A percentile compares a stretch with the other conserved stretches of the same genome.
Conservation (phyloP, 768 basidiomycete species). For the Artomyces pyxidatus region DNA sequence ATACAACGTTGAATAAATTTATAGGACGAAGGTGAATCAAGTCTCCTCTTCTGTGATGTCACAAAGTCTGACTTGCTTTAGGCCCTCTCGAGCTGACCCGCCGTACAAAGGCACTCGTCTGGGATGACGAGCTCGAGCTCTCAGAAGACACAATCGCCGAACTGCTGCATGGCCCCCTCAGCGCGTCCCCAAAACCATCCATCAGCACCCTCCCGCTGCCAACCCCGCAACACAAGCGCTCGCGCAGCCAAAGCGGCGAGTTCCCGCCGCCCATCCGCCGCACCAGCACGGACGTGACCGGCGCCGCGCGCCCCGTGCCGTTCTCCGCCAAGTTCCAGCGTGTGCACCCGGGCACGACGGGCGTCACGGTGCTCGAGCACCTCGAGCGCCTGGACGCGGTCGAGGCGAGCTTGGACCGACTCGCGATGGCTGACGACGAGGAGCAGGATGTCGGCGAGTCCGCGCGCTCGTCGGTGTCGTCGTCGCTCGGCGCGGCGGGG, state of each 20-base stretch:
- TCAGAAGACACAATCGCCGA: slow-evolving; percentile 30
- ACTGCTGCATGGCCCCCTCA: slow-evolving; percentile 24
- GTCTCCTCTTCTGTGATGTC: not conserved
- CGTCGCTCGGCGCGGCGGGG: slow-evolving; percentile 1
- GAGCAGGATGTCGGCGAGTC: slow-evolving; percentile 18
- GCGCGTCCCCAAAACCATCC: slow-evolving; percentile 51
- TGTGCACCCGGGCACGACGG: slow-evolving; percentile 80
- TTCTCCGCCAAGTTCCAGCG: slow-evolving; percentile 79
- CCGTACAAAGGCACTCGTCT: slow-evolving; percentile 72
- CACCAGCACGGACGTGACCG: slow-evolving; percentile 53
- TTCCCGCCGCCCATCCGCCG: slow-evolving; percentile 70
- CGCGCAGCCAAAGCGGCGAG: slow-evolving; percentile 58
- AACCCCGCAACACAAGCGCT: slow-evolving; percentile 35
- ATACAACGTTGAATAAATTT: too few species aligned
- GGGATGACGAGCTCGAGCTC: slow-evolving; percentile 77
- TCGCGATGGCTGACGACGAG: slow-evolving; percentile 51
- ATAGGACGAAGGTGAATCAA: slow-evolving; percentile 63
- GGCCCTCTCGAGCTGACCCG: slow-evolving; percentile 88
- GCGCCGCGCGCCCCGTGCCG: slow-evolving; percentile 66
- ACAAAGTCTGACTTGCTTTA: slow-evolving; percentile 21
- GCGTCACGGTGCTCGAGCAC: slow-evolving; percentile 79
- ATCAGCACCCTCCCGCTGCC: slow-evolving; percentile 57
- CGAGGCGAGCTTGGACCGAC: slow-evolving; percentile 67
- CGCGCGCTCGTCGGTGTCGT: slow-evolving; percentile 5
- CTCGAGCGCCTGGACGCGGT: slow-evolving; percentile 79